Conservation (phyloP, 1,139 yeast genomes). For the Taphrina betulina region DNA sequence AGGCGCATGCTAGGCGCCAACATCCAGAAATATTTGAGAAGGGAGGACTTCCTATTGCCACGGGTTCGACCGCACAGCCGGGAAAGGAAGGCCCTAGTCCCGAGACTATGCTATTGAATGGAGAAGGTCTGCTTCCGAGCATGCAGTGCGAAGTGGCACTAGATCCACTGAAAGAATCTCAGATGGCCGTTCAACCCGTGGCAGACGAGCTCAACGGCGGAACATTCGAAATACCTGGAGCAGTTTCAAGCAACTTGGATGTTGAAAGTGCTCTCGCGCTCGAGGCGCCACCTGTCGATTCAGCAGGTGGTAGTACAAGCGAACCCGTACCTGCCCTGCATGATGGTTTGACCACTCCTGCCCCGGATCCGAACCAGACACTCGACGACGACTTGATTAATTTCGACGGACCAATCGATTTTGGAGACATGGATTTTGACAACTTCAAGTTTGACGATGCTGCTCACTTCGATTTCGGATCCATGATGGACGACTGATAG, state of each 20-base stretch:
- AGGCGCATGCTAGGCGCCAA: constrained; percentile 10
- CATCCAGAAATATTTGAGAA: background rate
- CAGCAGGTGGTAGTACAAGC: too few relatives aligned
- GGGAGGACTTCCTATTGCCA: background rate
- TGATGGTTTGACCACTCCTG: background rate
- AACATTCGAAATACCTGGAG: background rate
- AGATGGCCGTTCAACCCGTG: background rate
- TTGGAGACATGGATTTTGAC: constrained; percentile 21
- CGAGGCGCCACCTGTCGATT: too few relatives aligned
- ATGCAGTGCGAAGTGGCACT: background rate
- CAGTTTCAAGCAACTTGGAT: background rate
- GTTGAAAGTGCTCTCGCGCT: background rate
- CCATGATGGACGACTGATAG: constrained; percentile 18
- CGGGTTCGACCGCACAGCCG: background rate
- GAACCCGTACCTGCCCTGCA: background rate
- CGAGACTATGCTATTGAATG: constrained; percentile 11
- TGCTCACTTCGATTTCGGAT: constrained; percentile 18
- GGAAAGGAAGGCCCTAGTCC: constrained; percentile 7
- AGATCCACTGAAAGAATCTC: background rate
- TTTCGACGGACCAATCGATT: constrained; percentile 16
- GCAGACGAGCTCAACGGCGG: background rate
- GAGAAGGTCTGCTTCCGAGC: background rate
- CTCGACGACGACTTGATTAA: constrained; percentile 11
- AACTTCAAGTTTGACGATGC: constrained; percentile 2
- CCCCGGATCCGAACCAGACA: background rate